Evolutionary conservation across 169 alveolate species (phyloP).

Genomic region (Cryptosporidium sp.): DNA sequence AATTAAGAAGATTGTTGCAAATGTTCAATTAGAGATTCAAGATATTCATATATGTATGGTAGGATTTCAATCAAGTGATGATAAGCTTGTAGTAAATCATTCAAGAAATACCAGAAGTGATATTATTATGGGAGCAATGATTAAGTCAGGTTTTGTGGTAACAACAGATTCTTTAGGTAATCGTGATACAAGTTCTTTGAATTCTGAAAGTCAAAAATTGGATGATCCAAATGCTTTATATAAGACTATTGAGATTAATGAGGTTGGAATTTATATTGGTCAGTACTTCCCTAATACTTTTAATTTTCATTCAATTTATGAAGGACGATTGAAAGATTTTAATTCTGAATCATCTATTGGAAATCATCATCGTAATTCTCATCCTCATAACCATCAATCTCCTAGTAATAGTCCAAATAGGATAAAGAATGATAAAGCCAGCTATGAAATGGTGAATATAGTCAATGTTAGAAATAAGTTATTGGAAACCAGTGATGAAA

Average conservation of each 20-base stretch:
- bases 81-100: neutral
- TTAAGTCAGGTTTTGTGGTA: slow-evolving; percentile 56
- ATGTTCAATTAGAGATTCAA: slow-evolving; percentile 57
- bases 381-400: neutral
- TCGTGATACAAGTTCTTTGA: neutral
- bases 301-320: neutral
- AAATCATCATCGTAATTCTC: neutral
- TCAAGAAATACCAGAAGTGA: slow-evolving; percentile 46
- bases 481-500: neutral
- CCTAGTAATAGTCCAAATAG: neutral
- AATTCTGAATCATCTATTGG: neutral
- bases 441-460: slow-evolving; percentile 24
- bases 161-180: slow-evolving; percentile 64
- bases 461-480: slow-evolving; percentile 15
- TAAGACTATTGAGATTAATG: slow-evolving; percentile 62
- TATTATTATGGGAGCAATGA: slow-evolving; percentile 64
- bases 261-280: slow-evolving; percentile 59
- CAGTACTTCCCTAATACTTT: slow-evolving; percentile 67
- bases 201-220: neutral
- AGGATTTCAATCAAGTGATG: slow-evolving; percentile 63
- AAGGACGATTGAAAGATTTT: neutral
- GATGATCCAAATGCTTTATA: slow-evolving; percentile 60
- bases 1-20: slow-evolving; percentile 66
- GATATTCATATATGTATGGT: slow-evolving; percentile 69
- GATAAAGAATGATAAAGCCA: neutral